Conservation (phyloP, 305 asterid species). For the Rubia tinctorum region DNA sequence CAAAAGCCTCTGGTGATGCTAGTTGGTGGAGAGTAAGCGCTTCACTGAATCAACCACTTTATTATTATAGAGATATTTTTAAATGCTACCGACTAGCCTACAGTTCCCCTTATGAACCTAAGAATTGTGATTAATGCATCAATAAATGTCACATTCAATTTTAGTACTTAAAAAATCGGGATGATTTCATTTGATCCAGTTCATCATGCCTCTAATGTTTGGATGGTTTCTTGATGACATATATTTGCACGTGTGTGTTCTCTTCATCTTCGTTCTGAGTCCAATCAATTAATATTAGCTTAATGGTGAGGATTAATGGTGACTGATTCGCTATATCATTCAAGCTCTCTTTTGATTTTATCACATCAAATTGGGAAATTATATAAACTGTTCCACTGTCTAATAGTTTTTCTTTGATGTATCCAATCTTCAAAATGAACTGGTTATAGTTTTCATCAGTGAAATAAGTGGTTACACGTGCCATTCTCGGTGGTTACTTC, state of each 20-base stretch:
- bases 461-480: neutral
- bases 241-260: neutral
- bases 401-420: neutral
- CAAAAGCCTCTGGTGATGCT: slow-evolving; percentile 60
- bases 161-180: neutral
- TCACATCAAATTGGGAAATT: neutral
- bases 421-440: neutral
- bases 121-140: neutral
- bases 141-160: neutral
- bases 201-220: neutral
- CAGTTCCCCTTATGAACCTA: neutral
- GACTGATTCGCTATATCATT: neutral
- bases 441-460: neutral
- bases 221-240: neutral
- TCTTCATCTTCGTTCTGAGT: neutral
- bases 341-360: neutral
- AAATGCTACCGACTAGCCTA: neutral
- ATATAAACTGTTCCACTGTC: neutral
- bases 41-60: neutral
- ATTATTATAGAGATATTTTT: neutral
- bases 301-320: neutral
- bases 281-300: neutral
- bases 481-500: neutral
- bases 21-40: slow-evolving; percentile 97
- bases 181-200: neutral